Evolutionary conservation across 352 stramenopile genomes (phyloP).

Genomic region (Achlya hypogyna): DNA sequence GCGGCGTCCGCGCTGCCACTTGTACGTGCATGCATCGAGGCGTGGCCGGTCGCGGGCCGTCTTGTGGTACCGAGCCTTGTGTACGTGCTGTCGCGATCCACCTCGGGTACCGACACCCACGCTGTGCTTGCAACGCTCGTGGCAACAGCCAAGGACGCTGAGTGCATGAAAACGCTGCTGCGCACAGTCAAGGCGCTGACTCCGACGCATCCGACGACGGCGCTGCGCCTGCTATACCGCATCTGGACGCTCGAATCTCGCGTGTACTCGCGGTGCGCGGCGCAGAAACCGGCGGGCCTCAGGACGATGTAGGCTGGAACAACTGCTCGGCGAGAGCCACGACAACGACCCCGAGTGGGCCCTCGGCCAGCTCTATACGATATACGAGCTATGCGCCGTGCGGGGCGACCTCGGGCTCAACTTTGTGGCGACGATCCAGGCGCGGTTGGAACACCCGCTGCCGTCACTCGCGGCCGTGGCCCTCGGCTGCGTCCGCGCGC

Average conservation of each 20-base stretch:
- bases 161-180: conserved; percentile 69
- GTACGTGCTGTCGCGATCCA: conserved; percentile 38
- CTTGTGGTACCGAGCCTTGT: conserved; percentile 52
- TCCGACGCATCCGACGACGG: conserved; percentile 26
- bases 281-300: conserved; percentile 22
- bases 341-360: conserved; percentile 30
- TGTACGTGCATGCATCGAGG: conserved; percentile 23
- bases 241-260: conserved; percentile 59
- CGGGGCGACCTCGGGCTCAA: conserved; percentile 57
- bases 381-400: conserved; percentile 50
- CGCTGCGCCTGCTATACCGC: conserved; percentile 44
- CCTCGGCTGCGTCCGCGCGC: conserved; percentile 41
- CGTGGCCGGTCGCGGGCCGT: conserved; percentile 29
- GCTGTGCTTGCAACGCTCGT: conserved; percentile 40
- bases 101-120: conserved; percentile 1
- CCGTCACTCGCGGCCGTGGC: conserved; percentile 53
- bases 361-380: conserved; percentile 47
- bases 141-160: conserved; percentile 36
- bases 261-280: conserved; percentile 51
- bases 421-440: conserved; percentile 54
- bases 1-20: neutral
- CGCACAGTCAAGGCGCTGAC: conserved; percentile 54
- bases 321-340: conserved; percentile 16
- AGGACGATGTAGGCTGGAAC: conserved; percentile 3
- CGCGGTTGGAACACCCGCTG: conserved; percentile 38